phyloP scores from a whole-genome alignment of 2,329 filamentous ascomycete genomes.

The Aspergillus floridensis region DNA sequence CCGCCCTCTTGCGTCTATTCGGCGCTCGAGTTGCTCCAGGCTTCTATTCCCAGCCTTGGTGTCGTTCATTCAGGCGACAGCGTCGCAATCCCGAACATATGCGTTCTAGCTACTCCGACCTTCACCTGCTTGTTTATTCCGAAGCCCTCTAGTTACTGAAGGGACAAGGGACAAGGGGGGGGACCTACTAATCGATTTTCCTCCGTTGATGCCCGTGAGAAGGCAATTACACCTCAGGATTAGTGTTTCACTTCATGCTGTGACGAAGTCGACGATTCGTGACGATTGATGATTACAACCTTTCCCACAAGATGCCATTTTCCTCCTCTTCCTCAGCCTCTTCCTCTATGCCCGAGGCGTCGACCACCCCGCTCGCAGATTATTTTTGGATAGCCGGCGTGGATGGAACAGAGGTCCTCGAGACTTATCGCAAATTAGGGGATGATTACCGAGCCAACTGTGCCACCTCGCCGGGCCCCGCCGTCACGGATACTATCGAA shows the following conservation, averaged over 20 bases:
- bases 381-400: constrained; percentile 63
- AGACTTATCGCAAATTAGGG: constrained; percentile 43
- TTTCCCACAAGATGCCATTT: constrained; percentile 31
- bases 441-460: constrained; percentile 43
- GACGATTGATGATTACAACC: constrained; percentile 25
- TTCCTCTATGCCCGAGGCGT: constrained; percentile 36
- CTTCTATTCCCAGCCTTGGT: constrained; percentile 4
- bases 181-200: neutral
- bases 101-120: constrained; percentile 18
- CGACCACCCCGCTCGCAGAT: constrained; percentile 59
- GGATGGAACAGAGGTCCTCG: constrained; percentile 47
- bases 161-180: neutral
- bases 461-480: constrained; percentile 35
- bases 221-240: constrained; percentile 7
- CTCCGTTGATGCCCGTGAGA: constrained; percentile 13
- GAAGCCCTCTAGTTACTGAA: constrained; percentile 18
- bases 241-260: constrained; percentile 18
- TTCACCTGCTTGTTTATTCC: constrained; percentile 11
- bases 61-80: constrained; percentile 14
- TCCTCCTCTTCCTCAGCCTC: constrained; percentile 22
- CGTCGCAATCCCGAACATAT: constrained; percentile 25
- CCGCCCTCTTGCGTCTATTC: constrained; percentile 1
- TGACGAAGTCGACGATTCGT: constrained; percentile 25
- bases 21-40: neutral
- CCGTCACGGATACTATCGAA: constrained; percentile 58